phyloP scores from a whole-genome alignment of 2,329 filamentous ascomycete species.

The Lasiodiplodia citricola region DNA sequence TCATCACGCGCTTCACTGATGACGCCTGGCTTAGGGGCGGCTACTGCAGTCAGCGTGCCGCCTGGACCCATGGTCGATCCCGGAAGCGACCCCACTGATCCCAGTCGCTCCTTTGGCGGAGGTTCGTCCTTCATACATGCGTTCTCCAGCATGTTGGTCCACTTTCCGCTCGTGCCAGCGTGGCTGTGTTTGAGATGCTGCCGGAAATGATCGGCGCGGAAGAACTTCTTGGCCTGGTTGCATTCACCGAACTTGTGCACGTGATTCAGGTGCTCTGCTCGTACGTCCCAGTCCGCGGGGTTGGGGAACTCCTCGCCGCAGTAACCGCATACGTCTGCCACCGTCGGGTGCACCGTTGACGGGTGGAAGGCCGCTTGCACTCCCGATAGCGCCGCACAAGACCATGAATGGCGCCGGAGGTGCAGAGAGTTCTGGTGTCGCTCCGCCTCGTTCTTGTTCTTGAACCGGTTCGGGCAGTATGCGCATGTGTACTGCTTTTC shows the following conservation, averaged over 20 bases:
- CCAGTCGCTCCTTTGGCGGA: slow-evolving; percentile 54
- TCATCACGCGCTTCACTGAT: slow-evolving; percentile 48
- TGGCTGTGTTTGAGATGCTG: slow-evolving; percentile 99
- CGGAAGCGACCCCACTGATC: slow-evolving; percentile 40
- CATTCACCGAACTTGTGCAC: slow-evolving; percentile 97
- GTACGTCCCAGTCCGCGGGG: slow-evolving; percentile 84
- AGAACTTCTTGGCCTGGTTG: slow-evolving; percentile 98
- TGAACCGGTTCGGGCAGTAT: slow-evolving; percentile 94
- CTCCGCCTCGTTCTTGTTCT: slow-evolving; percentile 98
- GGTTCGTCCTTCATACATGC: slow-evolving; percentile 94
- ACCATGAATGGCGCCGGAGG: slow-evolving; percentile 92
- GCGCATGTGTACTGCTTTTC: slow-evolving; percentile 96
- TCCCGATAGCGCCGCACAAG: slow-evolving; percentile 80
- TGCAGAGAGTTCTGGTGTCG: slow-evolving; percentile 95
- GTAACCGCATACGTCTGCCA: slow-evolving; percentile 86
- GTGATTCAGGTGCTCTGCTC: slow-evolving; percentile 84
- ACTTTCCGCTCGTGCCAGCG: slow-evolving; percentile 93
- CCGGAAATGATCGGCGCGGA: slow-evolving; percentile 94
- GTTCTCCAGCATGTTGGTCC: slow-evolving; percentile 97
- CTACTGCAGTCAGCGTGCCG: slow-evolving; percentile 30
- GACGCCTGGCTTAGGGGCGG: slow-evolving; percentile 38
- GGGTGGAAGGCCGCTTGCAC: slow-evolving; percentile 85
- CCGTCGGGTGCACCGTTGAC: slow-evolving; percentile 66
- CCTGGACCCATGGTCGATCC: slow-evolving; percentile 35
- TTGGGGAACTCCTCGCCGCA: slow-evolving; percentile 93